A percentile compares a stretch with the other conserved stretches of the same genome.
Conservation (phyloP, 768 basidiomycete species). For the Mycena alexandri region DNA sequence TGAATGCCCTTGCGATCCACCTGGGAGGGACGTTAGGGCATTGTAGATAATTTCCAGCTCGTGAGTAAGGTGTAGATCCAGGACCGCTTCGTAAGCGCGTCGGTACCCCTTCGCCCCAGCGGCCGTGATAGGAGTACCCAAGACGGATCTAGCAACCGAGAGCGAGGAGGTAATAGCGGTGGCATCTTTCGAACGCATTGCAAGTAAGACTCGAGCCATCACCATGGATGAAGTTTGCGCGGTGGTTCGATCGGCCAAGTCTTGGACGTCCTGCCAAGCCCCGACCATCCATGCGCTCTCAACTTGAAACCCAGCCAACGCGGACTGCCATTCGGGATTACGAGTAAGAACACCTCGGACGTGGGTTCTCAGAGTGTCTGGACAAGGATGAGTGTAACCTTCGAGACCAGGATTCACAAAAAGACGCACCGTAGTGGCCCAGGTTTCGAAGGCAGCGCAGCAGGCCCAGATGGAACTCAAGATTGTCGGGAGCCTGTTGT, state of each 20-base stretch:
- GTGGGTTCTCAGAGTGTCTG: constrained; percentile 95
- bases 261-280: constrained; percentile 88
- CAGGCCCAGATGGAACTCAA: constrained; percentile 90
- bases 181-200: constrained; percentile 73
- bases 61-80: constrained; percentile 88
- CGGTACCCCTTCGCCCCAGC: constrained; percentile 85
- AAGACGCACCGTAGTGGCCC: constrained; percentile 91
- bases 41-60: constrained; percentile 82
- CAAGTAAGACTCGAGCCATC: constrained; percentile 84
- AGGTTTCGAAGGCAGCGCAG: constrained; percentile 92
- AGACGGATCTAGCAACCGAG: constrained; percentile 71
- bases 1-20: constrained; percentile 52
- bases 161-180: constrained; percentile 63
- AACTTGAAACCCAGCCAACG: constrained; percentile 85
- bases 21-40: constrained; percentile 54
- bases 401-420: constrained; percentile 7
- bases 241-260: constrained; percentile 64
- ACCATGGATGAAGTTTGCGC: constrained; percentile 71
- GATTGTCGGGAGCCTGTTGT: constrained; percentile 90
- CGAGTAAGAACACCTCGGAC: constrained; percentile 90
- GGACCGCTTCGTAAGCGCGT: constrained; percentile 86
- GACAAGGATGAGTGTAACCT: constrained; percentile 14
- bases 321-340: constrained; percentile 85
- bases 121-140: constrained; percentile 88
- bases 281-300: constrained; percentile 98